Conservation (phyloP, 2,329 filamentous ascomycete genomes). For the Colletotrichum scovillei region DNA sequence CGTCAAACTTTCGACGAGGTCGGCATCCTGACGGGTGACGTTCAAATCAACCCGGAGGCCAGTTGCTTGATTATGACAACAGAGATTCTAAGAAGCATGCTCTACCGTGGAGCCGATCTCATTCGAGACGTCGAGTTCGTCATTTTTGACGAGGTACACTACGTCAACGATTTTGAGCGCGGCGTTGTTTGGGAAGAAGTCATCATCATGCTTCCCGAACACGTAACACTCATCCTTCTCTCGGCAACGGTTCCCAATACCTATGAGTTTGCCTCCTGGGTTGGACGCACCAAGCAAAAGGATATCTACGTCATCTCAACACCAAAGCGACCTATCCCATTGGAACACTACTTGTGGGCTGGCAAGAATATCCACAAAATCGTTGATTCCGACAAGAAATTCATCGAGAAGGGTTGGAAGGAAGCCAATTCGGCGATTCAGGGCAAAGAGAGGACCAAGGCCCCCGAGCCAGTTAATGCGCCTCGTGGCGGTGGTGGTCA, state of each 20-base stretch:
- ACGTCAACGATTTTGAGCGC: constrained; percentile 95
- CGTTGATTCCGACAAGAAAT: constrained; percentile 91
- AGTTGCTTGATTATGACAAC: constrained; percentile 99
- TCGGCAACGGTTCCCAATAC: constrained; percentile 98
- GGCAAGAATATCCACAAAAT: constrained; percentile 94
- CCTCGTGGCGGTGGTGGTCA: constrained; percentile 46
- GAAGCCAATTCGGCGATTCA: constrained; percentile 86
- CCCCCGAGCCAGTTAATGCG: constrained; percentile 49
- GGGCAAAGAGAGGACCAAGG: constrained; percentile 81
- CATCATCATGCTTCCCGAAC: constrained; percentile 98
- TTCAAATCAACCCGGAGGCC: constrained; percentile 96
- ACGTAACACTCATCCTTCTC: constrained; percentile 93
- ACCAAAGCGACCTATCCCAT: constrained; percentile 90
- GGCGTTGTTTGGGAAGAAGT: constrained; percentile 99
- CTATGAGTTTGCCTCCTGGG: constrained; percentile 98
- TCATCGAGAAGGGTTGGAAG: constrained; percentile 94
- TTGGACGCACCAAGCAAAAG: constrained; percentile 97
- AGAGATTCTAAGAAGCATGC: constrained; percentile 97
- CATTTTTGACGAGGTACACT: constrained; percentile 99
- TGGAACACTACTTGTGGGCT: constrained; percentile 97
- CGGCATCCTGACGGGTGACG: constrained; percentile 95
- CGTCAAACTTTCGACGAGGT: constrained; percentile 92
- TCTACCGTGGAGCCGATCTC: constrained; percentile 94
- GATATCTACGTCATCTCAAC: constrained; percentile 99
- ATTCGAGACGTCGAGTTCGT: constrained; percentile 98